Evolutionary conservation across 805 yeast genomes (phyloP), one percentile per base, ranked within the genome.

Genomic region (Pichia manshurica): DNA sequence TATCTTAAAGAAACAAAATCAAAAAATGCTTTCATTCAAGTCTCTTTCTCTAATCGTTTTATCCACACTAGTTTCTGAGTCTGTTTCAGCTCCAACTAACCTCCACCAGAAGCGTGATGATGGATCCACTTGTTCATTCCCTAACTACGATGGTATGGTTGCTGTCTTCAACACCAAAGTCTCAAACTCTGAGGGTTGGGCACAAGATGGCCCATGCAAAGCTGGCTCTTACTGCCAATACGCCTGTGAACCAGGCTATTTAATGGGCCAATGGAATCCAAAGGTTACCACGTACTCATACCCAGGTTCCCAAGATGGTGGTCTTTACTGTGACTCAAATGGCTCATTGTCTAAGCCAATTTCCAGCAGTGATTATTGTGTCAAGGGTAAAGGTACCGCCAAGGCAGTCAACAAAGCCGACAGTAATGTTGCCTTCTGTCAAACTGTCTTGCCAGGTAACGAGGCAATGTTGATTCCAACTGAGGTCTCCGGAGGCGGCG

Each of bases 391-490:
- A 53, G 91, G 87, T 32, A 78, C 91, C 16, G 81, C 87, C n/a
- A 57, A 64, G 29, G 69, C 65, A 21, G 59, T 71, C 48, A 87
- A 87, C 70, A 57, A 63, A 10, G 81, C 84, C 16, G 72, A 72
- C 37, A 51, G 68, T 5, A 70, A 75, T 49, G 89, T 87, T 54
- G 90, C 96, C 7, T 80, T 88, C 66, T 88, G 96, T 65, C 96
- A 89, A 69, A 88, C 96, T 8, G 96, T 89, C 6, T 73, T 89
- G 48, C 96, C 96, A 21, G 96, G 96, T 56, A 86, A 87, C 65
- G 96, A 88, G 70, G 95, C 88, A 56, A 88, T 88, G 96, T 72
- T 87, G 63, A 87, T 89, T 55, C 96, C 96, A 51, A 87, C 95
- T 20, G 63, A 73, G 46, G 79, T 83, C 48, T 73, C 68, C n/a